Evolutionary conservation across 495 filamentous ascomycete species (phyloP).

Genomic region (Daldinia grandis): DNA sequence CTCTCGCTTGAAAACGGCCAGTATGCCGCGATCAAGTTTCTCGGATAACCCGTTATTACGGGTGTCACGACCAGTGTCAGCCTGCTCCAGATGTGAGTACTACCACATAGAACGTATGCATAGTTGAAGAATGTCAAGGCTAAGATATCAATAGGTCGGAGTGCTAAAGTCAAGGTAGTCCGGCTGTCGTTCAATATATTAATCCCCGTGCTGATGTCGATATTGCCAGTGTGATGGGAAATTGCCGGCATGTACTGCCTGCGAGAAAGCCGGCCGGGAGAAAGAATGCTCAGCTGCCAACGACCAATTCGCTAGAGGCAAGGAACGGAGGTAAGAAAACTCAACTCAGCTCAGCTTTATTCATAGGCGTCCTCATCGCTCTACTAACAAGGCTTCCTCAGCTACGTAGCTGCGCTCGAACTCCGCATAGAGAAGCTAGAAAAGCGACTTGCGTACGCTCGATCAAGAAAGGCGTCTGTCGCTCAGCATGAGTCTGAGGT

Average conservation of each 20-base stretch:
- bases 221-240: slow-evolving; percentile 82
- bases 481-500: slow-evolving; percentile 56
- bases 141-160: slow-evolving; percentile 62
- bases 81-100: slow-evolving; percentile 82
- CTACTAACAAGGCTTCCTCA: slow-evolving; percentile 40
- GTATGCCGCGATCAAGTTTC: slow-evolving; percentile 57
- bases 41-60: slow-evolving; percentile 81
- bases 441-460: slow-evolving; percentile 69
- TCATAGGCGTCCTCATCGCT: background rate
- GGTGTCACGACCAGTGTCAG: slow-evolving; percentile 90
- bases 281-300: slow-evolving; percentile 90
- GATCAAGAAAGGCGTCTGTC: slow-evolving; percentile 64
- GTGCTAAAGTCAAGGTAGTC: slow-evolving; percentile 82
- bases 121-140: slow-evolving; percentile 20
- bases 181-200: background rate
- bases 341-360: background rate
- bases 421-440: slow-evolving; percentile 86
- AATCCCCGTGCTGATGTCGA: slow-evolving; percentile 18
- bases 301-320: slow-evolving; percentile 92
- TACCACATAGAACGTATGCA: slow-evolving; percentile 2
- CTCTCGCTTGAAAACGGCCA: slow-evolving; percentile 23
- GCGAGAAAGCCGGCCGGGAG: slow-evolving; percentile 82
- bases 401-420: slow-evolving; percentile 93
- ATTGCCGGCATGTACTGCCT: slow-evolving; percentile 90
- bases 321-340: slow-evolving; percentile 74